phyloP scores from a whole-genome alignment of 345 rosid genomes.

The Gossypium longicalyx region DNA sequence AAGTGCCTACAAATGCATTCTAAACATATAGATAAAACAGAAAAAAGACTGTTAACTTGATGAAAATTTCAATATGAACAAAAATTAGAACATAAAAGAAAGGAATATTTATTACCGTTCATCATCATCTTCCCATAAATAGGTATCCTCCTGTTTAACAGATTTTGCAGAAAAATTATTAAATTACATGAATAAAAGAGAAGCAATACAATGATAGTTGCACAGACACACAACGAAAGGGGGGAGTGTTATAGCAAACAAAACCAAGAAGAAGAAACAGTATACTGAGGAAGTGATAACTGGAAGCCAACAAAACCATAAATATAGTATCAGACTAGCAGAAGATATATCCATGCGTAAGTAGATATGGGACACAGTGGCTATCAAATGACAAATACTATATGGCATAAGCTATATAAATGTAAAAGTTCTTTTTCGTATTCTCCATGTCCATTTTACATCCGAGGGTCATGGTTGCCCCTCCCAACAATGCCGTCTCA shows the following conservation, averaged over 20 bases:
- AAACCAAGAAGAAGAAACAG: not conserved
- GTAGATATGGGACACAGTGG: not conserved
- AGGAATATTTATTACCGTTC: slow-evolving; percentile 46
- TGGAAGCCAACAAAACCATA: not conserved
- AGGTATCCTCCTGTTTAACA: slow-evolving; percentile 74
- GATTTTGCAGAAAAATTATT: not conserved
- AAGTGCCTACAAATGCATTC: slow-evolving; percentile 5
- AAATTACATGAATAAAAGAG: slow-evolving; percentile 9
- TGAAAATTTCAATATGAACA: not conserved
- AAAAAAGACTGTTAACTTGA: not conserved
- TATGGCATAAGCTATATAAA: not conserved
- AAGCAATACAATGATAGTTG: not conserved
- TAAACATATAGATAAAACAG: not conserved
- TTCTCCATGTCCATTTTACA: too few species aligned
- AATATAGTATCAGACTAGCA: not conserved
- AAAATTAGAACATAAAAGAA: not conserved
- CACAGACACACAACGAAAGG: not conserved
- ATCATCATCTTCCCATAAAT: slow-evolving; percentile 94
- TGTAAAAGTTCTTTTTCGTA: not conserved
- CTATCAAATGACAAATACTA: not conserved
- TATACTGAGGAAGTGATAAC: not conserved
- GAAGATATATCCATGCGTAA: not conserved
- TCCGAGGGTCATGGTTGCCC: too few species aligned
- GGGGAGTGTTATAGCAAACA: not conserved
- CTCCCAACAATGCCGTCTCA: too few species aligned